Conservation (phyloP, 2,329 filamentous ascomycete genomes). For the Arthrobotrys musiformis region DNA sequence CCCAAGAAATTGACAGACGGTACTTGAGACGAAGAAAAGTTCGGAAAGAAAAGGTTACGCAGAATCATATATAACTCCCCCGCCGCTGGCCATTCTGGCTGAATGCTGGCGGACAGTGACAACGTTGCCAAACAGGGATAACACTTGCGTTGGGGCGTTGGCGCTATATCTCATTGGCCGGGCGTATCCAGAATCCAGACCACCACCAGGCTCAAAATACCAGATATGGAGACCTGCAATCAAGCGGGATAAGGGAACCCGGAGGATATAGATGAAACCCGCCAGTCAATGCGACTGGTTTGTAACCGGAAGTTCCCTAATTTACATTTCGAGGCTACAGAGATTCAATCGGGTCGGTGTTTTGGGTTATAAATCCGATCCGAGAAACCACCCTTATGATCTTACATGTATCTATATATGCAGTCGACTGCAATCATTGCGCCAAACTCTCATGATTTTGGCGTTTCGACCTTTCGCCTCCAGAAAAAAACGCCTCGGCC, state of each 20-base stretch:
- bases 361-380: slow-evolving; percentile 45
- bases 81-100: slow-evolving; percentile 20
- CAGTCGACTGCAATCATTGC: slow-evolving; percentile 13
- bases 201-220: slow-evolving; percentile 41
- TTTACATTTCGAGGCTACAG: slow-evolving; percentile 39
- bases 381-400: slow-evolving; percentile 10
- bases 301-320: slow-evolving; percentile 11
- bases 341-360: slow-evolving; percentile 23
- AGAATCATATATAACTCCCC: slow-evolving; percentile 46
- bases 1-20: slow-evolving; percentile 46
- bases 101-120: slow-evolving; percentile 9
- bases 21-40: slow-evolving; percentile 7
- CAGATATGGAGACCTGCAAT: slow-evolving; percentile 14
- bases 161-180: slow-evolving; percentile 35
- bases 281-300: slow-evolving; percentile 48
- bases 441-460: slow-evolving; percentile 50
- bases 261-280: slow-evolving; percentile 47
- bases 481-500: neutral
- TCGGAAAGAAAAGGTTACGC: slow-evolving; percentile 6
- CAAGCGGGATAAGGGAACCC: slow-evolving; percentile 41
- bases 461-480: slow-evolving; percentile 16
- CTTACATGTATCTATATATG: neutral
- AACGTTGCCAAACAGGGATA: slow-evolving; percentile 44
- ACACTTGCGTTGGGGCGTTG: slow-evolving; percentile 47
- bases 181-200: slow-evolving; percentile 28